phyloP scores from a whole-genome alignment of 177 flowering plant genomes.

The Vitis hybrid region DNA sequence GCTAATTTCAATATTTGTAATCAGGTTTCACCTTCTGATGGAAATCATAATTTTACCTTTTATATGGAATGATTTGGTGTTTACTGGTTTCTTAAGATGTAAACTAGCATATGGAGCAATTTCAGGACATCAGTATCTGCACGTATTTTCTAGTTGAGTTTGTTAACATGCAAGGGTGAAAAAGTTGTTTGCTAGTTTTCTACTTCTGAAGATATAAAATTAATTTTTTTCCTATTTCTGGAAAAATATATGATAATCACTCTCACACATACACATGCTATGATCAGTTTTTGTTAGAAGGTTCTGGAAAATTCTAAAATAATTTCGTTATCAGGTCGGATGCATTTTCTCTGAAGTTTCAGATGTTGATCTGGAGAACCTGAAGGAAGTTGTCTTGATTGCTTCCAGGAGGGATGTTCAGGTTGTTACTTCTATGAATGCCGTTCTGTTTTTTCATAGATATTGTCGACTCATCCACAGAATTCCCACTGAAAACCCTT shows the following conservation, averaged over 20 bases:
- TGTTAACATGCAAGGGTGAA: not conserved
- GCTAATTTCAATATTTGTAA: not conserved
- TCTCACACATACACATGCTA: not conserved
- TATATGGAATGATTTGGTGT: not conserved
- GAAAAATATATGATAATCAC: too few species aligned
- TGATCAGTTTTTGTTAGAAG: not conserved
- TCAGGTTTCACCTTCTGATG: not conserved
- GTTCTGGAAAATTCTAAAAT: not conserved
- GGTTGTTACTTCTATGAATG: constrained; percentile 32
- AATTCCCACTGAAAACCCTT: not conserved
- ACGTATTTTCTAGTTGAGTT: not conserved
- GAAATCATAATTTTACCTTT: not conserved
- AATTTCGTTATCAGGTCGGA: constrained; percentile 55
- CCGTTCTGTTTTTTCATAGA: not conserved
- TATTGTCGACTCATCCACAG: not conserved
- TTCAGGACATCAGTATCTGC: not conserved
- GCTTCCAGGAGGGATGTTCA: constrained; percentile 49
- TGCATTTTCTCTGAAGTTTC: constrained; percentile 49
- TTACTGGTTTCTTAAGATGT: not conserved
- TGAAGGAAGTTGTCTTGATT: constrained; percentile 48
- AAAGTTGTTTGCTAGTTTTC: too few species aligned
- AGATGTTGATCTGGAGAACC: constrained; percentile 50
- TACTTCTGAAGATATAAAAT: too few species aligned
- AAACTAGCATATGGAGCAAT: not conserved
- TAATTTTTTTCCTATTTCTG: too few species aligned